Percentiles rank a stretch among this genome's conserved stretches.
Evolutionary conservation across 306 rosid species (phyloP).

Genomic region (Ziziphus jujuba): DNA sequence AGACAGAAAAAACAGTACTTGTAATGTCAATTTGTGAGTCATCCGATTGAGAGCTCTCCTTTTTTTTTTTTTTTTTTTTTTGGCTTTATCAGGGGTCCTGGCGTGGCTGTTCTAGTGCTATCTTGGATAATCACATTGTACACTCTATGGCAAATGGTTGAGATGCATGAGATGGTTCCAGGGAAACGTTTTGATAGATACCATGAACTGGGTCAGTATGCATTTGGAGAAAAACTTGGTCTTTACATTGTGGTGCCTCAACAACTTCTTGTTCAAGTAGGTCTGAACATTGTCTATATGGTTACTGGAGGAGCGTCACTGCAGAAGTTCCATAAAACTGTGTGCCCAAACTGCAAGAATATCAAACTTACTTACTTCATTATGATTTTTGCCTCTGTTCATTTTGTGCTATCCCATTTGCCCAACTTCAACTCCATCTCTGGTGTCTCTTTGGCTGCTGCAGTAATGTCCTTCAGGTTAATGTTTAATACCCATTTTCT

Average conservation of each 20-base stretch:
- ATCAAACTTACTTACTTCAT: constrained; percentile 53
- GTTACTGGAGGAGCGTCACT: constrained; percentile 61
- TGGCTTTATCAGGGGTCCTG: constrained; percentile 76
- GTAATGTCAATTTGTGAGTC: background rate
- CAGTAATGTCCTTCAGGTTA: constrained; percentile 57
- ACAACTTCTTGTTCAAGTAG: constrained; percentile 51
- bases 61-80: too few species aligned
- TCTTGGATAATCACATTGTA: constrained; percentile 62
- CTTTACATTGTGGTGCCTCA: constrained; percentile 66
- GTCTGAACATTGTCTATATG: constrained; percentile 50
- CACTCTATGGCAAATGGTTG: constrained; percentile 69
- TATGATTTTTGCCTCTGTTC: constrained; percentile 60
- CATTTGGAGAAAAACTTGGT: constrained; percentile 60
- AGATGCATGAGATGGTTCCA: constrained; percentile 67
- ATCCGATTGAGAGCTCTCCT: background rate
- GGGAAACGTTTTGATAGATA: constrained; percentile 59
- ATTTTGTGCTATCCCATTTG: constrained; percentile 56
- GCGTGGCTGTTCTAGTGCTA: constrained; percentile 48
- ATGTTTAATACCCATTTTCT: too few species aligned
- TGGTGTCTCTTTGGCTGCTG: constrained; percentile 47
- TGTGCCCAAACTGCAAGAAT: constrained; percentile 22
- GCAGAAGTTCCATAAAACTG: constrained; percentile 42
- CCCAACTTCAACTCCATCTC: constrained; percentile 59
- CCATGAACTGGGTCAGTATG: constrained; percentile 59
- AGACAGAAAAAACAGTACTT: background rate